These are phyloP conservation scores for Takashimella tepidaria DNA, from an alignment of 1,284 basidiomycete species.

Conservation along the genomic window DNA sequence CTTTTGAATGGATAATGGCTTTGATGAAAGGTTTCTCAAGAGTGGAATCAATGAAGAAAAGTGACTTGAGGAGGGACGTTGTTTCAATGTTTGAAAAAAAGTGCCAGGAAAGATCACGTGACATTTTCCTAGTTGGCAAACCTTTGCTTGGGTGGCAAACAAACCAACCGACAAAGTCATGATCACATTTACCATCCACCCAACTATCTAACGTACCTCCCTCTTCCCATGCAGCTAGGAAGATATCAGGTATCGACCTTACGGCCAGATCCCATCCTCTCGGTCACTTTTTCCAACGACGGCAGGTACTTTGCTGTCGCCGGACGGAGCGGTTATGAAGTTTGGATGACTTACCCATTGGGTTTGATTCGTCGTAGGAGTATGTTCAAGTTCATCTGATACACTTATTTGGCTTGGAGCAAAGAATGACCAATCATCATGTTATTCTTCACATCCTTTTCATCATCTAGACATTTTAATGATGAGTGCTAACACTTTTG, in stretches of 20 bases:
- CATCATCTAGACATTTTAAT: background rate
- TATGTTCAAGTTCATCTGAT: too few relatives aligned
- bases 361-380: slow-evolving; percentile 72
- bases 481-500: slow-evolving; percentile 1
- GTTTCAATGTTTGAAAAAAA: too few relatives aligned
- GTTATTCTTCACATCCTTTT: background rate
- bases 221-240: slow-evolving; percentile 69
- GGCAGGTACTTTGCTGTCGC: slow-evolving; percentile 75
- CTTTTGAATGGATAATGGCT: too few relatives aligned
- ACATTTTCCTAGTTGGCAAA: background rate
- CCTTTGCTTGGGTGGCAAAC: background rate
- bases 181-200: background rate
- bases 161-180: background rate
- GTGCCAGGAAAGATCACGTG: background rate
- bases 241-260: slow-evolving; percentile 78
- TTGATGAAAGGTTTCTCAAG: too few relatives aligned
- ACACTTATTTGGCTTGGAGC: too few relatives aligned
- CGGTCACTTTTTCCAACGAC: slow-evolving; percentile 70
- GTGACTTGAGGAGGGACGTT: too few relatives aligned
- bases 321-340: slow-evolving; percentile 76
- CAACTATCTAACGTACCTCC: background rate
- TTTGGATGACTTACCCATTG: slow-evolving; percentile 76
- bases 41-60: too few relatives aligned
- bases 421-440: background rate
- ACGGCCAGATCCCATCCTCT: slow-evolving; percentile 66